phyloP scores from a whole-genome alignment of 345 rosid species.

The Gossypium herbaceum region DNA sequence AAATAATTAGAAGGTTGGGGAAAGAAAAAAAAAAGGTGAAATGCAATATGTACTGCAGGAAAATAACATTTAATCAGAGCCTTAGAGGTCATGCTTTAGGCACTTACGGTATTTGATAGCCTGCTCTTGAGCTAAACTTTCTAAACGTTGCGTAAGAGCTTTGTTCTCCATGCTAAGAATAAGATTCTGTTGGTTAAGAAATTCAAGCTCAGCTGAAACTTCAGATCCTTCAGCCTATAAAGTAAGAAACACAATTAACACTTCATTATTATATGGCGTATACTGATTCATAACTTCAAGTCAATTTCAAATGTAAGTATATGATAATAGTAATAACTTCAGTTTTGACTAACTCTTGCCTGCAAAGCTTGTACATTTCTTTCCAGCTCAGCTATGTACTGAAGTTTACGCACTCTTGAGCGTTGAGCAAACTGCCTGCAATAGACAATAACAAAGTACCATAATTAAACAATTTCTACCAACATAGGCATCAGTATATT shows the following conservation, averaged over 20 bases:
- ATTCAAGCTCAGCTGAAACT: conserved; percentile 85
- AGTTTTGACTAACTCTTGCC: conserved; percentile 38
- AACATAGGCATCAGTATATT: not conserved
- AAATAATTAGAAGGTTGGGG: not conserved
- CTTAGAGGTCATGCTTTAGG: not conserved
- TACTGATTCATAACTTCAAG: not conserved
- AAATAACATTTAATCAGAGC: not conserved
- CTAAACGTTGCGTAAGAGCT: conserved; percentile 77
- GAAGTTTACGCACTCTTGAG: conserved; percentile 95
- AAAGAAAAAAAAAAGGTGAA: not conserved
- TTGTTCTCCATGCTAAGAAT: conserved; percentile 87
- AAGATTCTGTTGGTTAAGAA: conserved; percentile 74
- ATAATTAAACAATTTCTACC: conserved; percentile 14
- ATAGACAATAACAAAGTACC: conserved; percentile 16
- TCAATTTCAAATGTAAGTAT: not conserved
- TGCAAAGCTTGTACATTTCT: conserved; percentile 94
- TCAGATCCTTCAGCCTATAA: conserved; percentile 77
- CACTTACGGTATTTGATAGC: conserved; percentile 72
- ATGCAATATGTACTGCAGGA: conserved; percentile 9
- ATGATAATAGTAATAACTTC: not conserved
- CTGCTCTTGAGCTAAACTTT: conserved; percentile 77
- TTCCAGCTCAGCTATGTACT: conserved; percentile 98
- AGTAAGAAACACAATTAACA: conserved; percentile 1
- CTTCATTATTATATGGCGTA: conserved; percentile 2
- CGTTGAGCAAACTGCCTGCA: conserved; percentile 99